Conservation (phyloP, 1,284 basidiomycete species). For the Cutaneotrichosporon sp. region DNA sequence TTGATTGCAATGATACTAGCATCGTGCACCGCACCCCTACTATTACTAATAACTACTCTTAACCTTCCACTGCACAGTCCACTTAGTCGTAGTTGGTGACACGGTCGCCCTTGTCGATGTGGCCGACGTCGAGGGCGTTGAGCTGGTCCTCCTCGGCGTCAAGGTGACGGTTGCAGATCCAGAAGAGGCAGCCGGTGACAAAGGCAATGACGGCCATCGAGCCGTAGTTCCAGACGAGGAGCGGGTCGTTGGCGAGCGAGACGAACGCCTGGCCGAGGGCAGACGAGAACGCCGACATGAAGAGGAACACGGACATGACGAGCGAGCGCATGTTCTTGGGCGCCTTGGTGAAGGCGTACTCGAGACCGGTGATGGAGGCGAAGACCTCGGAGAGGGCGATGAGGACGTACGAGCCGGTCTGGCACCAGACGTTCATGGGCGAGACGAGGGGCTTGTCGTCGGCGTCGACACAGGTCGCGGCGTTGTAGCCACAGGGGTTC, state of each 20-base stretch:
- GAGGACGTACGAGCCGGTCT: constrained; percentile 53
- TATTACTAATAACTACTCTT: background rate
- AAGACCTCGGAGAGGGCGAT: constrained; percentile 58
- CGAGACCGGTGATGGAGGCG: constrained; percentile 57
- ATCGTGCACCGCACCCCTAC: background rate
- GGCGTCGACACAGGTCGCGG: constrained; percentile 40
- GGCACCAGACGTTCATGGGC: constrained; percentile 46
- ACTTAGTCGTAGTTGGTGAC: background rate
- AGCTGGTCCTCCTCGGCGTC: constrained; percentile 27
- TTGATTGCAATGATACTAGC: background rate
- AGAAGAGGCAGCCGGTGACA: constrained; percentile 34
- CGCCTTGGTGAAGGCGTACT: constrained; percentile 56
- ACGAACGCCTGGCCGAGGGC: constrained; percentile 51
- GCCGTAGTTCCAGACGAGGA: constrained; percentile 52
- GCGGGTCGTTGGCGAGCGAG: constrained; percentile 52
- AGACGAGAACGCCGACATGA: constrained; percentile 55
- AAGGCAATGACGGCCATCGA: constrained; percentile 52
- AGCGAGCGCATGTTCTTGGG: constrained; percentile 55
- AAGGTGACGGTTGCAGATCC: constrained; percentile 32
- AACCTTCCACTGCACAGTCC: background rate
- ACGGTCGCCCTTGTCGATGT: background rate
- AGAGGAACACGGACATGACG: constrained; percentile 53
- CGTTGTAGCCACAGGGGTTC: constrained; percentile 54
- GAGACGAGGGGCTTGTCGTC: constrained; percentile 18
- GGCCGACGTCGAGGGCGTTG: constrained; percentile 7